phyloP scores from a whole-genome alignment of 2,329 filamentous ascomycete genomes.

The Pseudogymnoascus pannorum region DNA sequence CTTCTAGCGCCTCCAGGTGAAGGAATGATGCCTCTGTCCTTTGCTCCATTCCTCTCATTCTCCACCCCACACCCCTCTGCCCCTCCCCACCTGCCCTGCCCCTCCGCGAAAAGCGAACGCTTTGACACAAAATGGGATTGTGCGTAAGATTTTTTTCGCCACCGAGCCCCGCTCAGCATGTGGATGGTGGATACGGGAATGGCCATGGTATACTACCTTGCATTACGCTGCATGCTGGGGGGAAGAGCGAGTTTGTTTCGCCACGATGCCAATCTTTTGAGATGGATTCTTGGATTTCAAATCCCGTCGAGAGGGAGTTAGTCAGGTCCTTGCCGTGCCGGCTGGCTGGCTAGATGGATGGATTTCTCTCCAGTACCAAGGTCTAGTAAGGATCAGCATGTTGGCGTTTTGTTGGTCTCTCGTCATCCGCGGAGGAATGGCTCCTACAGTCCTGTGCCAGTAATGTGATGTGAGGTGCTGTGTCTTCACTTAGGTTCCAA shows the following conservation, averaged over 20 bases:
- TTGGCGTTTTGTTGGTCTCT: neutral
- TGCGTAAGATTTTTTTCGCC: neutral
- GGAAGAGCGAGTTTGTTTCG: neutral
- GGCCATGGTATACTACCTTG: neutral
- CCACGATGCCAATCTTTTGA: conserved; percentile 4
- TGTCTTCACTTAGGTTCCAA: neutral
- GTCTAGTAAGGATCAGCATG: neutral
- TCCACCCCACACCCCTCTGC: neutral
- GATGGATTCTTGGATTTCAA: neutral
- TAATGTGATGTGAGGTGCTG: neutral
- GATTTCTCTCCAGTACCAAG: neutral
- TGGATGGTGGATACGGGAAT: neutral
- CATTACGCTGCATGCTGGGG: neutral
- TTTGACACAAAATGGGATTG: neutral
- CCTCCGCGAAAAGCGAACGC: neutral
- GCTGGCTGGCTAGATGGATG: neutral
- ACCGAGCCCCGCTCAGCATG: neutral
- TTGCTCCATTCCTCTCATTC: neutral
- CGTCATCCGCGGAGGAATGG: neutral
- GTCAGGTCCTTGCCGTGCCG: neutral
- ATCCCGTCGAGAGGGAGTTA: neutral
- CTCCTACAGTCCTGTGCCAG: neutral
- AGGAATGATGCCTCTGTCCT: neutral
- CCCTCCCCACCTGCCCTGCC: neutral
- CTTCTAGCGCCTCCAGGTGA: neutral